These are phyloP conservation scores for Sporothrix schenckii DNA, from an alignment of 2,329 filamentous ascomycete species.

Conservation along the genomic window DNA sequence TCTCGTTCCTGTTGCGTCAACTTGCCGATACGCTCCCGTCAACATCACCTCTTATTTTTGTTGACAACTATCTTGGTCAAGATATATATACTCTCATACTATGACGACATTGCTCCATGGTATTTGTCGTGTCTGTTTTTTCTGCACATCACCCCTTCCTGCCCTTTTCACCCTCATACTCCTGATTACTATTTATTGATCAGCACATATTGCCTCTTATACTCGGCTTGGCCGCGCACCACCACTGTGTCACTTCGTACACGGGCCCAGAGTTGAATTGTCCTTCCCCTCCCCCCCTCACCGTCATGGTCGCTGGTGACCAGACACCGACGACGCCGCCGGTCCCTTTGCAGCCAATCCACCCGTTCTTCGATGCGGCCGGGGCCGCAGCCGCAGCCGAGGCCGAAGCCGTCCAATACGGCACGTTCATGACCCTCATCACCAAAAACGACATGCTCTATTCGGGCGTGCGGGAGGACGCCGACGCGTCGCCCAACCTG, in stretches of 20 bases:
- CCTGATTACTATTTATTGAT: no score
- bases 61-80: background rate
- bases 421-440: slow-evolving; percentile 17
- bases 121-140: no score
- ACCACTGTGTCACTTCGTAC: background rate
- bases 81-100: background rate
- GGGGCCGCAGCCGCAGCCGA: background rate
- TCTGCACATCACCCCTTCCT: no score
- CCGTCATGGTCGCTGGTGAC: background rate
- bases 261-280: background rate
- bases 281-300: no score
- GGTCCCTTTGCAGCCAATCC: background rate
- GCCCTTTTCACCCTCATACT: no score
- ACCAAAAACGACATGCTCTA: slow-evolving; percentile 25
- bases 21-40: background rate
- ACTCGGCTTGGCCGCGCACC: background rate
- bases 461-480: slow-evolving; percentile 21
- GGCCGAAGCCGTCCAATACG: background rate
- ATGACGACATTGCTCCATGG: no score
- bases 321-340: background rate
- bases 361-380: background rate
- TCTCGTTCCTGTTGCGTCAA: slow-evolving; percentile 3
- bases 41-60: background rate
- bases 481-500: slow-evolving; percentile 2
- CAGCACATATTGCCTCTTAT: background rate